Evolutionary conservation across 1,284 basidiomycete species (phyloP).

Genomic region (Peniophora sp.): DNA sequence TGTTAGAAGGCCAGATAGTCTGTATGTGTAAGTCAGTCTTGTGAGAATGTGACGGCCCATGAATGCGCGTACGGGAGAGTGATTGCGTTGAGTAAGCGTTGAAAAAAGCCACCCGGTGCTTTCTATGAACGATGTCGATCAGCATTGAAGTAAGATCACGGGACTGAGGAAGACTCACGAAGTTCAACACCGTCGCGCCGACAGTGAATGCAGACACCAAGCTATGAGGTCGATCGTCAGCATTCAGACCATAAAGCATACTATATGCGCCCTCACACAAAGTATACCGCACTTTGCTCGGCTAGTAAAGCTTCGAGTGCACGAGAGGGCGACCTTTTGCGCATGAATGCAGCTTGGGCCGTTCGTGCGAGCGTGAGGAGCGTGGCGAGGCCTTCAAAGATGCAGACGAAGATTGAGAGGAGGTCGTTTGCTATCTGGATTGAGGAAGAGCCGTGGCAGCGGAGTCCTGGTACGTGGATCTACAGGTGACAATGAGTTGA

Average conservation of each 20-base stretch:
- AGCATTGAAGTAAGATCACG: no score
- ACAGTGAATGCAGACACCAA: constrained; percentile 9
- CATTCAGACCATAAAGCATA: not conserved
- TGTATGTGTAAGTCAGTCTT: not conserved
- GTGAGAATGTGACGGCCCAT: not conserved
- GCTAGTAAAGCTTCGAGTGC: not conserved
- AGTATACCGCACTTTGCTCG: not conserved
- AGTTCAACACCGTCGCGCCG: constrained; percentile 21
- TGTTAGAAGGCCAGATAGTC: not conserved
- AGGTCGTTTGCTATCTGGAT: constrained; percentile 1
- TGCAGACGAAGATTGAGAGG: not conserved
- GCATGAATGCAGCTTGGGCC: not conserved
- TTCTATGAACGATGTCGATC: not conserved
- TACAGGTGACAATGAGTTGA: constrained; percentile 8
- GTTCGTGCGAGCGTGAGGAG: not conserved
- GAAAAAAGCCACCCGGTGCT: constrained; percentile 18
- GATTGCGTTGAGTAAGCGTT: constrained; percentile 21
- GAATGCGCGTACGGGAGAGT: constrained; percentile 16
- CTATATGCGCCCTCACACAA: not conserved
- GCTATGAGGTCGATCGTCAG: not conserved
- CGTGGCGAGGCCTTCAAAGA: not conserved
- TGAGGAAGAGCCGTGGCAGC: not conserved
- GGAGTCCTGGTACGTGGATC: constrained; percentile 2
- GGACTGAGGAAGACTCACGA: constrained; percentile 17
- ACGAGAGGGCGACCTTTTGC: not conserved